Conservation (phyloP, 768 basidiomycete species). For the Podaxis rugospora region DNA sequence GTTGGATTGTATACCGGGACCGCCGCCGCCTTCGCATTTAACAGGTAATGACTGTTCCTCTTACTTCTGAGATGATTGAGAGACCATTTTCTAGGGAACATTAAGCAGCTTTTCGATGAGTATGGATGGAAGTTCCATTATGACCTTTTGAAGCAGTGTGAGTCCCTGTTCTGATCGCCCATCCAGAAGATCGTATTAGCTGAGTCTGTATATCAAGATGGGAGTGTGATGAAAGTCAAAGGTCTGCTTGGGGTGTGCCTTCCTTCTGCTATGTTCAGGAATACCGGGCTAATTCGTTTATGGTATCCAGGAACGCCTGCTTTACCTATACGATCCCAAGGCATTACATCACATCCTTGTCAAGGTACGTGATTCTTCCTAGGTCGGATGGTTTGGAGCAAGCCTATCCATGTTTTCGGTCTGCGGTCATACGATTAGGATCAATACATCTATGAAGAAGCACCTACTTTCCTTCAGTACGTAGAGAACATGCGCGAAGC, state of each 20-base stretch:
- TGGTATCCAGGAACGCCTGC: conserved; percentile 19
- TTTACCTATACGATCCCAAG: conserved; percentile 41
- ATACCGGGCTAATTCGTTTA: too few species aligned
- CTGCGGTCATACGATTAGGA: conserved; percentile 16
- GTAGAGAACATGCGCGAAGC: not conserved
- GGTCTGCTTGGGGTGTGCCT: conserved; percentile 30
- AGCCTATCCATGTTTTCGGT: too few species aligned
- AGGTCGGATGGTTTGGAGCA: not conserved
- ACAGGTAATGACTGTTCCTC: conserved; percentile 25
- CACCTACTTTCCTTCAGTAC: conserved; percentile 21
- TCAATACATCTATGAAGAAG: conserved; percentile 27
- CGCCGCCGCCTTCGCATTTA: conserved; percentile 22
- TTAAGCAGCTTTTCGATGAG: conserved; percentile 26
- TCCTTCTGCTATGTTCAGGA: too few species aligned
- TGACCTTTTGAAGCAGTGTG: conserved; percentile 29
- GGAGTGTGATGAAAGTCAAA: conserved; percentile 29
- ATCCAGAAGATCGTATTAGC: not conserved
- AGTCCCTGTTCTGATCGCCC: not conserved
- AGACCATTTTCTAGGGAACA: conserved; percentile 25
- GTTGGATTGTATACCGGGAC: conserved; percentile 9
- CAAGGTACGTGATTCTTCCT: conserved; percentile 25
- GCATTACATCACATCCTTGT: conserved; percentile 42
- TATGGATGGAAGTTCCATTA: conserved; percentile 34
- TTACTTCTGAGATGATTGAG: not conserved
- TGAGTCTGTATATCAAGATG: conserved; percentile 18